phyloP scores from a whole-genome alignment of 129 eudicot species.

The Artemisia annua region DNA sequence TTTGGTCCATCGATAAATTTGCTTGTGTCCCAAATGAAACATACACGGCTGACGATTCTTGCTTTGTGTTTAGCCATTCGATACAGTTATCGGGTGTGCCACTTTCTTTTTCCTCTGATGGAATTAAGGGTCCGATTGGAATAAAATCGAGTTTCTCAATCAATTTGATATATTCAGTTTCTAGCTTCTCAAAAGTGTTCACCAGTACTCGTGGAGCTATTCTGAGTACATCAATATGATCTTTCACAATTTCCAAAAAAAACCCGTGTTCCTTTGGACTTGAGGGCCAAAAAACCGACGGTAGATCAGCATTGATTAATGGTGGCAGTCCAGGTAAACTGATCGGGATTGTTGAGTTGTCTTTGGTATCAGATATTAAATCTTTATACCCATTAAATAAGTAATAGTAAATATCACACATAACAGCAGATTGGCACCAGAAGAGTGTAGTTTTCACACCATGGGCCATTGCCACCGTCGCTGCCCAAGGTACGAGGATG shows the following conservation, averaged over 20 bases:
- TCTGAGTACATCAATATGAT: constrained; percentile 12
- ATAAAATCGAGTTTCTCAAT: not conserved
- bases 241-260: not conserved
- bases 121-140: constrained; percentile 6
- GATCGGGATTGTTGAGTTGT: not conserved
- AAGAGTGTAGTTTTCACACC: not conserved
- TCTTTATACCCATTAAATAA: constrained; percentile 1
- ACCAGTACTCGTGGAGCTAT: constrained; percentile 5
- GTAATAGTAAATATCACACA: constrained; percentile 2
- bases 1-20: constrained; percentile 3
- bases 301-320: not conserved
- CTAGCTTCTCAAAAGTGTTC: not conserved
- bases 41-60: not conserved
- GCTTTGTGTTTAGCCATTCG: not conserved
- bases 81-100: not conserved
- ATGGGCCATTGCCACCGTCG: not conserved
- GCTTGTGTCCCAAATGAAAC: constrained; percentile 4
- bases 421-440: constrained; percentile 15
- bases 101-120: not conserved
- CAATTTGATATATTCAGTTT: not conserved
- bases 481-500: constrained; percentile 7
- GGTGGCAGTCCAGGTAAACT: not conserved
- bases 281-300: not conserved
- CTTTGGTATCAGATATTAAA: not conserved
- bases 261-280: not conserved